Base-by-base conservation (phyloP, 768 basidiomycete genomes). In the Strobilomyces dryophilus region DNA sequence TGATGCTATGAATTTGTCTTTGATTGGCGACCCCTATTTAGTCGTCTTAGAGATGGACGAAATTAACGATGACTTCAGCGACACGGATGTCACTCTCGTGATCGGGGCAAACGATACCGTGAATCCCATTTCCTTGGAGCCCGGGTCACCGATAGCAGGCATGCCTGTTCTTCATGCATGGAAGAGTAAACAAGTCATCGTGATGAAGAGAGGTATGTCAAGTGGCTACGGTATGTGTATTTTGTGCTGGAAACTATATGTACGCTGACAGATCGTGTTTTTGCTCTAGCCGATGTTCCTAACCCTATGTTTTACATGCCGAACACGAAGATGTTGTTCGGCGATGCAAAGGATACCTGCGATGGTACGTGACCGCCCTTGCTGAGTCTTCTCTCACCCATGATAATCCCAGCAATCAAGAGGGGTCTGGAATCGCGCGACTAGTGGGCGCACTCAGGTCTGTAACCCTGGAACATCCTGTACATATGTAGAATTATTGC, bases 221-320 rank as follows among this genome's bases (percentile, higher is more conserved):
- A 86, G 87, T 65, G 91, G 90, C 36, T 92, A 92, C 64, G 92
- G 90, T 89, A 53, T 47, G 76, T 66, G 26, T 36, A 47, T 15
- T 29, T 39, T 40, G 18, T 8, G 11, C 32, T 24, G 18, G 24
- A 29, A 6, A 6, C 15, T 11, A 5, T 32, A 45, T 37, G 17
- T 39, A 17, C 6, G 6, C 35, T 56, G 41, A 63, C 45, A 36
- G 15, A 10, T 9, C 20, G 9, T 35, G 21, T 46, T 7, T 37
- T 41, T 15, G 1, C 40, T 57, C 46, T 68, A 88, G 91, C 92
- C 48, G 91, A 93, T 66, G 91, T 93, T 10, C 92, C 89, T 11
- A 94, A 94, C 66, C 92, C 92, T 18, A 88, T 94, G 86, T 94
- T 94, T 77, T 94, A 89, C 70, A 90, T 92, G 86, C 81, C 85